Evolutionary conservation across 108 stramenopile species (phyloP).

Genomic region (Skeletonema grethae): DNA sequence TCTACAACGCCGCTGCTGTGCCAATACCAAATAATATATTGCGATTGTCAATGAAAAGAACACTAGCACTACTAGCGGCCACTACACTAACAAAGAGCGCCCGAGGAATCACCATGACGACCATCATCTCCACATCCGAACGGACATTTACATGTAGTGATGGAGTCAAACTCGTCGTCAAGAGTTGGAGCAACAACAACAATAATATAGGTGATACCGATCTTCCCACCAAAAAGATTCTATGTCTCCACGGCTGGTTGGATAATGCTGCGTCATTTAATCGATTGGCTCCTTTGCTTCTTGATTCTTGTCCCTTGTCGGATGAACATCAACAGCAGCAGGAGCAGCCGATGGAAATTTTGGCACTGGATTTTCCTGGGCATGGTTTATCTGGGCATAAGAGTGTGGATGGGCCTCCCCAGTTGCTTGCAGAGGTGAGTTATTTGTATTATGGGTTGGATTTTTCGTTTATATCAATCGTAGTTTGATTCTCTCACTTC

Average conservation of each 20-base stretch:
- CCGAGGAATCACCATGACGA: not conserved
- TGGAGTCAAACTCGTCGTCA: slow-evolving; percentile 30
- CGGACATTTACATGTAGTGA: slow-evolving; percentile 35
- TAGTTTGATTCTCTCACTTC: too few relatives aligned
- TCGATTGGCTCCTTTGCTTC: slow-evolving; percentile 59
- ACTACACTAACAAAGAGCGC: not conserved
- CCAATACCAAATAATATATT: too few relatives aligned
- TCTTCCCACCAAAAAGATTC: slow-evolving; percentile 46
- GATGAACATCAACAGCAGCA: not conserved
- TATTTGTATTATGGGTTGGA: not conserved
- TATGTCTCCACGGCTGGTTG: slow-evolving; percentile 81
- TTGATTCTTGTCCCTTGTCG: slow-evolving; percentile 17
- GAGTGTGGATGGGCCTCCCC: slow-evolving; percentile 50
- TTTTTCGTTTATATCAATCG: too few relatives aligned
- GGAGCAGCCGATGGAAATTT: slow-evolving; percentile 41
- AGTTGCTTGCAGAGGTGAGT: slow-evolving; percentile 53
- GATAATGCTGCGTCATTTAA: slow-evolving; percentile 82
- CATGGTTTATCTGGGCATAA: slow-evolving; percentile 59
- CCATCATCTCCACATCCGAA: slow-evolving; percentile 17
- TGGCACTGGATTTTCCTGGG: slow-evolving; percentile 67
- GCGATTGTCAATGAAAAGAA: not conserved
- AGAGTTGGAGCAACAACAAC: slow-evolving; percentile 29
- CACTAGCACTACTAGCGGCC: not conserved
- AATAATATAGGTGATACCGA: too few relatives aligned
- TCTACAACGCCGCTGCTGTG: too few relatives aligned